Conservation (phyloP, 2,329 filamentous ascomycete species). For the Aureobasidium namibiae region DNA sequence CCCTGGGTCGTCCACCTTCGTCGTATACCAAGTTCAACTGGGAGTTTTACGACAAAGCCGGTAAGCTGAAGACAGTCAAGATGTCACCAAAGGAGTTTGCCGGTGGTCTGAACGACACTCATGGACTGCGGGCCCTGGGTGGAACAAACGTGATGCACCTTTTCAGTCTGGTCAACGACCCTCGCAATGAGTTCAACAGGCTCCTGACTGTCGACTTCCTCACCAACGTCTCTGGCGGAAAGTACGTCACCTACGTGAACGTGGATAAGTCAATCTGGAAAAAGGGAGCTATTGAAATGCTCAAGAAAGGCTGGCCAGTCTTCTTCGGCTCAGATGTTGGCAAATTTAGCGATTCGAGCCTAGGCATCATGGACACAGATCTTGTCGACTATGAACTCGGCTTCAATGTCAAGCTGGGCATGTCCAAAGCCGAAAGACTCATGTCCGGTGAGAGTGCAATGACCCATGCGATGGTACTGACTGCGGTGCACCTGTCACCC, state of each 20-base stretch:
- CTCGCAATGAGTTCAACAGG: slow-evolving; percentile 63
- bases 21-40: slow-evolving; percentile 65
- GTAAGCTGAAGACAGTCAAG: slow-evolving; percentile 53
- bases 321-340: slow-evolving; percentile 89
- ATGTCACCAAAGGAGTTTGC: slow-evolving; percentile 66
- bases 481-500: slow-evolving; percentile 69
- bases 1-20: slow-evolving; percentile 69
- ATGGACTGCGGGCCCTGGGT: slow-evolving; percentile 49
- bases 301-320: slow-evolving; percentile 67
- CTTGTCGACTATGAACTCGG: slow-evolving; percentile 74
- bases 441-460: slow-evolving; percentile 68
- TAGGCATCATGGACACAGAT: slow-evolving; percentile 72
- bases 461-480: slow-evolving; percentile 91
- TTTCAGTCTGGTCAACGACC: slow-evolving; percentile 80
- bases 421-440: slow-evolving; percentile 70
- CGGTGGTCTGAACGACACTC: slow-evolving; percentile 54
- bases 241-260: slow-evolving; percentile 73
- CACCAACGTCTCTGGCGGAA: slow-evolving; percentile 72
- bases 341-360: slow-evolving; percentile 60
- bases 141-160: slow-evolving; percentile 56
- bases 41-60: slow-evolving; percentile 66
- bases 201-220: slow-evolving; percentile 70
- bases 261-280: slow-evolving; percentile 69
- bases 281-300: slow-evolving; percentile 64
- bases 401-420: slow-evolving; percentile 66